Evolutionary conservation across 305 asterid genomes (phyloP).

Genomic region (Salvia sclarea): DNA sequence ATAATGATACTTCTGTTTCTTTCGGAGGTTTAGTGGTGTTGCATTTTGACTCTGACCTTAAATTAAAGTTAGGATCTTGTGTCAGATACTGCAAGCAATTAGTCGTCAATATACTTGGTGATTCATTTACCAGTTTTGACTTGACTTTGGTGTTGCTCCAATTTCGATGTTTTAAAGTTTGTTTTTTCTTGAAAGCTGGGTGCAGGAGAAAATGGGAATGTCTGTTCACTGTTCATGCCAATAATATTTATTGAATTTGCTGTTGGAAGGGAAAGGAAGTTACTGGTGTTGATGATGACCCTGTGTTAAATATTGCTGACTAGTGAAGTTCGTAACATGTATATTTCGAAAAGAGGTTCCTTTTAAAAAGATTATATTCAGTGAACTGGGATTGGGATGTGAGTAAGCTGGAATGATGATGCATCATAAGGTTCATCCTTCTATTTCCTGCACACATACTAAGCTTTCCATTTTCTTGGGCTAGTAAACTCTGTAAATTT

Average conservation of each 20-base stretch:
- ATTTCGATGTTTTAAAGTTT: neutral
- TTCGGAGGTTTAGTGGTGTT: neutral
- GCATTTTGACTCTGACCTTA: neutral
- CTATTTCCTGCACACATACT: slow-evolving; percentile 25
- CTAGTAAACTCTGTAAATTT: slow-evolving; percentile 7
- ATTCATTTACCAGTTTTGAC: slow-evolving; percentile 19
- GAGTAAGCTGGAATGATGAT: slow-evolving; percentile 37
- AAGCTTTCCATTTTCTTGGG: neutral
- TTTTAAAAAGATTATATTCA: slow-evolving; percentile 32
- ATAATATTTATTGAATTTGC: slow-evolving; percentile 30
- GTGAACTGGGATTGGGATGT: slow-evolving; percentile 27
- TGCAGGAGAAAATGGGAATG: slow-evolving; percentile 37
- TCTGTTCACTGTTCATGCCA: slow-evolving; percentile 34
- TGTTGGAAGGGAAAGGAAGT: slow-evolving; percentile 31
- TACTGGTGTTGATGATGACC: slow-evolving; percentile 33
- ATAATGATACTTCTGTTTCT: neutral
- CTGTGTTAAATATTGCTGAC: slow-evolving; percentile 32
- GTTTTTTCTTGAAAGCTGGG: slow-evolving; percentile 30
- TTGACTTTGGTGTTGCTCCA: slow-evolving; percentile 13
- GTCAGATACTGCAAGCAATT: slow-evolving; percentile 6
- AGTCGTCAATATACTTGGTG: neutral
- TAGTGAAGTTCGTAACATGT: slow-evolving; percentile 27
- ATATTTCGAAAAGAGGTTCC: slow-evolving; percentile 33
- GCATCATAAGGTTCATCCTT: slow-evolving; percentile 34
- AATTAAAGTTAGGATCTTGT: neutral